These are phyloP conservation scores for Cladosporium sp. DNA, from an alignment of 2,329 filamentous ascomycete species.

Conservation along the genomic window DNA sequence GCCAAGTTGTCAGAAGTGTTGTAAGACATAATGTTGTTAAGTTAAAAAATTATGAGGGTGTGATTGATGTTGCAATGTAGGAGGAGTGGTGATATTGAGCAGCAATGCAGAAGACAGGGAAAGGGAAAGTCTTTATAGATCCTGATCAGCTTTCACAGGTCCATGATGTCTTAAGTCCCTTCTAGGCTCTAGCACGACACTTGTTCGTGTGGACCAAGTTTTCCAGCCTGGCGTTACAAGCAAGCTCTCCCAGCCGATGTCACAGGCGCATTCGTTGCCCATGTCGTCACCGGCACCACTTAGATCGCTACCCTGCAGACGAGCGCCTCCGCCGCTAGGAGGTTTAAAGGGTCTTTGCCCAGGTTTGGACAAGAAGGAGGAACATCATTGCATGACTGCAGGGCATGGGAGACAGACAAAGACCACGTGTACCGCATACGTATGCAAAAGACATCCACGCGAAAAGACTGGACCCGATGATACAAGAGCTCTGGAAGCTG, in stretches of 20 bases:
- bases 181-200: background rate
- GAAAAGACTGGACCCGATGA: background rate
- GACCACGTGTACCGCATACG: slow-evolving; percentile 6
- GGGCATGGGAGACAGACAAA: background rate
- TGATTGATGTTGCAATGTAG: background rate
- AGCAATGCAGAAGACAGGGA: background rate
- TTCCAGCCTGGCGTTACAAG: slow-evolving; percentile 1
- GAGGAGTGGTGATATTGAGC: background rate
- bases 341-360: background rate
- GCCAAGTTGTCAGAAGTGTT: background rate
- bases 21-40: slow-evolving; percentile 8
- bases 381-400: background rate
- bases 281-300: slow-evolving; percentile 8
- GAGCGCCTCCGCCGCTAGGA: too few relatives aligned
- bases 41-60: background rate
- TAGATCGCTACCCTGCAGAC: too few relatives aligned
- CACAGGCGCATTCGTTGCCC: background rate
- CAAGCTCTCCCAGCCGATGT: too few relatives aligned
- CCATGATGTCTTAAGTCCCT: too few relatives aligned
- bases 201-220: slow-evolving; percentile 2
- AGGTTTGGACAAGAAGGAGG: background rate
- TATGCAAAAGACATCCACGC: background rate
- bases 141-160: background rate
- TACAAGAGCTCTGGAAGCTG: slow-evolving; percentile 7
- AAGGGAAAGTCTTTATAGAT: slow-evolving; percentile 2